Evolutionary conservation across 768 basidiomycete genomes (phyloP), one percentile per base, ranked within the genome.

Genomic region (Gautieria morchelliformis): DNA sequence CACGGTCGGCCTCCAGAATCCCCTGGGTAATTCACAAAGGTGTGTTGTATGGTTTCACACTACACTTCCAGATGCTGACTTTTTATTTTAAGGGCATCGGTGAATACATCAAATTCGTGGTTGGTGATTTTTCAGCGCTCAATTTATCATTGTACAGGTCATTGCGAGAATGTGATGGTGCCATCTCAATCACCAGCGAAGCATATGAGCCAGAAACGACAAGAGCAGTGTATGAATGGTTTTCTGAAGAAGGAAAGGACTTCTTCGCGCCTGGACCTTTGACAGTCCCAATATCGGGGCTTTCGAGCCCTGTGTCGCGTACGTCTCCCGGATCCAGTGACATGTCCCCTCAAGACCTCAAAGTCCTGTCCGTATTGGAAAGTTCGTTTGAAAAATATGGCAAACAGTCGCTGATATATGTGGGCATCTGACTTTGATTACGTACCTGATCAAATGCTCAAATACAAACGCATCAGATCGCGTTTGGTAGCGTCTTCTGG

Each of bases 401-500:
- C 14, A 52, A 59, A 49, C 45, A 62, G n/a, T 64, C 63, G 2
- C 47, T 65, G 22, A 40, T 67, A 22, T 67, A 65, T 50, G 66
- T 64, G 37, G 46, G 64, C 52, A 11, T 14, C n/a, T 27, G 27
- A 27, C 27, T 27, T 27, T 27, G 27, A 27, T 27, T 27, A 27
- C 27, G 3, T 27, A 27, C 27, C 27, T 27, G 27, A 27, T 27
- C 27, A 27, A 27, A 27, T 27, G 27, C 27, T 27, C 27, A 27
- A 2, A 27, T 27, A 27, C 2, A n/a, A 32, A 46, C n/a, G 7
- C 20, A 19, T 52, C 17, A 67, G 66, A 64, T 66, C 41, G 61
- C 66, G 4, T 65, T 67, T 42, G 66, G 66, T 3, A 62, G 65
- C 8, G 46, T 65, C 4, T 62, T 63, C 40, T 66, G 65, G 62